phyloP scores from a whole-genome alignment of 73 alveolate species.

The Diophrys appendiculata region DNA sequence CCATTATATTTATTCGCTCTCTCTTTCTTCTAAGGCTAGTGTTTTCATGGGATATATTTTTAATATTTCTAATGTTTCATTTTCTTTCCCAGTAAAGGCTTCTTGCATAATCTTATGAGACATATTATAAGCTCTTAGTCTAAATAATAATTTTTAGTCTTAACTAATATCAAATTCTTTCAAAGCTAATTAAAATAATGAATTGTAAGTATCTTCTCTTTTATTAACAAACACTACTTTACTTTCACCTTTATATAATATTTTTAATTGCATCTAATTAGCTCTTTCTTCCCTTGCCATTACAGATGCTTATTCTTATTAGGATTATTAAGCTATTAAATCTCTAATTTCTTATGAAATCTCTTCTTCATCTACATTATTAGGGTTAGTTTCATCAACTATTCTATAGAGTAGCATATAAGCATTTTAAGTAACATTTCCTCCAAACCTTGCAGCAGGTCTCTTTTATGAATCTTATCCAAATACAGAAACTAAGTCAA shows the following conservation, averaged over 20 bases:
- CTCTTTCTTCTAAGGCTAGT: slow-evolving; percentile 17
- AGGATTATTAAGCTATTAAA: background rate
- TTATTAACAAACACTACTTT: slow-evolving; percentile 18
- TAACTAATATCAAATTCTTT: slow-evolving; percentile 11
- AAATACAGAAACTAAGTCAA: slow-evolving; percentile 59
- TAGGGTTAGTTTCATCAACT: slow-evolving; percentile 6
- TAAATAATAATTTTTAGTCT: background rate
- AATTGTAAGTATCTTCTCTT: slow-evolving; percentile 18
- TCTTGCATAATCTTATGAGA: slow-evolving; percentile 26
- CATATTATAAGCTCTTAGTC: slow-evolving; percentile 33
- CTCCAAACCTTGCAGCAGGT: background rate
- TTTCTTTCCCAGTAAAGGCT: slow-evolving; percentile 39
- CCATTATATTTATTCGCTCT: background rate
- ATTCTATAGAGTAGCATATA: slow-evolving; percentile 89
- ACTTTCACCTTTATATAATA: slow-evolving; percentile 18
- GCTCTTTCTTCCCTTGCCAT: slow-evolving; percentile 8
- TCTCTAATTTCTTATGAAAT: slow-evolving; percentile 20
- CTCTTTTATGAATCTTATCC: slow-evolving; percentile 71
- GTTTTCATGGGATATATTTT: slow-evolving; percentile 34
- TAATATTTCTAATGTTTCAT: slow-evolving; percentile 9
- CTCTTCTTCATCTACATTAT: background rate
- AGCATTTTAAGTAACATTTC: slow-evolving; percentile 75
- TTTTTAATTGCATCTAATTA: slow-evolving; percentile 28
- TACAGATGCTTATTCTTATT: background rate
- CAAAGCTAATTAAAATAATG: slow-evolving; percentile 1